Conservation (phyloP, 768 basidiomycete species). For the Boletus rufocinnamomeus region DNA sequence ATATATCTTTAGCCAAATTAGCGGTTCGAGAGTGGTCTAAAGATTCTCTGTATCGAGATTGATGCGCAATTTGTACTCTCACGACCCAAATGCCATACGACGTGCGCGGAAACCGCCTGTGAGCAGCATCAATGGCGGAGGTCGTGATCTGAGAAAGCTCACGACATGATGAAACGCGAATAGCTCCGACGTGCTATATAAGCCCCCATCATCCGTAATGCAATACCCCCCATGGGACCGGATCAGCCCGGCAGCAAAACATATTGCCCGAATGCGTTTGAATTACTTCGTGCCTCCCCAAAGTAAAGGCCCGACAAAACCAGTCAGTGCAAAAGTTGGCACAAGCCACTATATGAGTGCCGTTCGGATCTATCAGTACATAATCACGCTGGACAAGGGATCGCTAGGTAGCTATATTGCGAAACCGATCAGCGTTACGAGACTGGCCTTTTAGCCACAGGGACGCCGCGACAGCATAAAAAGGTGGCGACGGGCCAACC, state of each 20-base stretch:
- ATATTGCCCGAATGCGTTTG: background rate
- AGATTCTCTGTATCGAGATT: too few species aligned
- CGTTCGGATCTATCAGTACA: background rate
- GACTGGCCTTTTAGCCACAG: background rate
- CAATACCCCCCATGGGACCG: too few species aligned
- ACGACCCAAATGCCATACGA: background rate
- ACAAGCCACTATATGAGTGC: background rate
- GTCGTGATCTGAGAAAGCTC: background rate
- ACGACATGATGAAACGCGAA: background rate
- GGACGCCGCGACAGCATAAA: background rate
- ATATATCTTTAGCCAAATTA: background rate
- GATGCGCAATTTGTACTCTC: background rate
- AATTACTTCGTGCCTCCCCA: background rate
- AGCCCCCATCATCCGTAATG: background rate
- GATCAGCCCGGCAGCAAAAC: background rate
- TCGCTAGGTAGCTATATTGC: background rate
- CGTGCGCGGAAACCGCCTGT: background rate
- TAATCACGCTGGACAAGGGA: background rate
- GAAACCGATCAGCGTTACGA: background rate
- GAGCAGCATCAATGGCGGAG: background rate
- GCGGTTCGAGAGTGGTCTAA: background rate
- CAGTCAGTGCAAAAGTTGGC: background rate
- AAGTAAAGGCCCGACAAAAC: background rate
- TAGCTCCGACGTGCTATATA: background rate
- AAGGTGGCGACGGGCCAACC: background rate